Conservation (phyloP, 257 asterid species). For the Vinca minor region DNA sequence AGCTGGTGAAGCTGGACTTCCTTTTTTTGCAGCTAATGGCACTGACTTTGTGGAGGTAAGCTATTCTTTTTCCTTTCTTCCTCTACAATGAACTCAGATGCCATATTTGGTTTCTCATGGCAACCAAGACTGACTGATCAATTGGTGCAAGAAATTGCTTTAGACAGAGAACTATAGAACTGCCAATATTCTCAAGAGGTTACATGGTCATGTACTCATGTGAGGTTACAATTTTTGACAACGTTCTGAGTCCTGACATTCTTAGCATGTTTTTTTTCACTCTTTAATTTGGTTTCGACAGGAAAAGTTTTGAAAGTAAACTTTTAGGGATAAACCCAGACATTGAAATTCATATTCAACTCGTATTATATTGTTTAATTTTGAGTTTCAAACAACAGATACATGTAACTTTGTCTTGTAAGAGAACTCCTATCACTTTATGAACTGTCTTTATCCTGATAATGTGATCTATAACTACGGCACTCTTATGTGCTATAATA, state of each 20-base stretch:
- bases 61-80: background rate
- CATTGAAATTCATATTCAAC: background rate
- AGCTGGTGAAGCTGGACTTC: slow-evolving; percentile 99
- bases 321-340: background rate
- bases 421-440: background rate
- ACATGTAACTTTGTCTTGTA: background rate
- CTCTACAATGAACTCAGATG: background rate
- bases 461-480: background rate
- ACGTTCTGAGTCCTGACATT: background rate
- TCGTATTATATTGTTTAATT: background rate
- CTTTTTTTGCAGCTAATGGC: slow-evolving; percentile 95
- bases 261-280: background rate
- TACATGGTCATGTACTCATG: background rate
- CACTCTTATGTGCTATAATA: background rate
- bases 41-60: slow-evolving; percentile 99
- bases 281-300: background rate
- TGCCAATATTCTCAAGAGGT: background rate
- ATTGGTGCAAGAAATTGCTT: background rate
- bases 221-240: background rate
- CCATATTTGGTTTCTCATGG: background rate
- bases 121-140: background rate
- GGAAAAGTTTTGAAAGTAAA: background rate
- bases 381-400: background rate
- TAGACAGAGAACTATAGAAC: background rate
- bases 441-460: background rate